Percentiles rank a stretch among this genome's conserved stretches.
phyloP scores from a whole-genome alignment of 352 stramenopile genomes.

The Phytophthora pisi region DNA sequence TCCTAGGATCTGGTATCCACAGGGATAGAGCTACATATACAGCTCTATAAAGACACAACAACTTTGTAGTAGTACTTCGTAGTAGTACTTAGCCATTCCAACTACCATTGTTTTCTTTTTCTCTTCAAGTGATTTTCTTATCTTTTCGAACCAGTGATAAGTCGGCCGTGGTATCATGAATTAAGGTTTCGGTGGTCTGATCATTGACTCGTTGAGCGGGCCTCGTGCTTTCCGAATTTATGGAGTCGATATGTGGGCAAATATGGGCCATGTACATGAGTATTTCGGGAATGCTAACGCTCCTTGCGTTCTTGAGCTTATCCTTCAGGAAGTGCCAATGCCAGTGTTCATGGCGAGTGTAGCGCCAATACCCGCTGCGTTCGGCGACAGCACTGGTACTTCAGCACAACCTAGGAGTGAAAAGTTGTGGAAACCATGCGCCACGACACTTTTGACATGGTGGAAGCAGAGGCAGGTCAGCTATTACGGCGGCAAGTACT shows the following conservation, averaged over 20 bases:
- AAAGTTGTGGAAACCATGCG: not conserved
- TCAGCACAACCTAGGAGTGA: not conserved
- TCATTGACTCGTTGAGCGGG: not conserved
- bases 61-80: too few species aligned
- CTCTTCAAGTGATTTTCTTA: too few species aligned
- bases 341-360: not conserved
- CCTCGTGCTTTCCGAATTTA: too few species aligned
- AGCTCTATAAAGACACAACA: too few species aligned
- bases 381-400: not conserved
- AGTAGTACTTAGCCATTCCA: too few species aligned
- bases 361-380: not conserved
- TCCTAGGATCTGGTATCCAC: conserved; percentile 5
- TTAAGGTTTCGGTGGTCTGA: not conserved
- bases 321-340: not conserved
- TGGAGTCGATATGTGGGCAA: not conserved
- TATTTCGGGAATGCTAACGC: not conserved
- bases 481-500: conserved; percentile 1
- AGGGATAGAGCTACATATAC: not conserved
- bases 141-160: not conserved
- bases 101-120: too few species aligned
- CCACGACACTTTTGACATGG: not conserved
- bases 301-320: not conserved
- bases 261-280: not conserved
- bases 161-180: not conserved
- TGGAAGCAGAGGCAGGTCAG: conserved; percentile 1